Conservation (phyloP, 129 eudicot species). For the Scalesia atractyloides region DNA sequence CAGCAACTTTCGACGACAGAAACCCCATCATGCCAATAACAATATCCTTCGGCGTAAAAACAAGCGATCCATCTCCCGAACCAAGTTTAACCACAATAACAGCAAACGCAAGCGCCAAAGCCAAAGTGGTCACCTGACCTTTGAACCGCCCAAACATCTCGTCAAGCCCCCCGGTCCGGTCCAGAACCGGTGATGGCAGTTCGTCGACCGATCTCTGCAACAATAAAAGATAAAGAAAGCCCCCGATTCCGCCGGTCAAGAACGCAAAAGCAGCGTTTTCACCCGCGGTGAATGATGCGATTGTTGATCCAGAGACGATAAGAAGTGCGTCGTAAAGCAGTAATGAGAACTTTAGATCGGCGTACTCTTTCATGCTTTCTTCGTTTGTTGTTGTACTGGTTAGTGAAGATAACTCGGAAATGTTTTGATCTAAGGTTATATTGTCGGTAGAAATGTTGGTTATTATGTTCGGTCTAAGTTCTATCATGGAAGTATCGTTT, state of each 20-base stretch:
- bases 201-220: conserved; percentile 84
- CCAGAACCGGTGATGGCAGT: conserved; percentile 52
- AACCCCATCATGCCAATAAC: conserved; percentile 84
- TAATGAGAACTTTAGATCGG: conserved; percentile 73
- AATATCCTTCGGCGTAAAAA: conserved; percentile 57
- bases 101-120: conserved; percentile 53
- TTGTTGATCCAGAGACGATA: conserved; percentile 59
- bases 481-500: conserved; percentile 66
- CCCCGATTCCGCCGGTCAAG: conserved; percentile 69
- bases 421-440: conserved; percentile 20
- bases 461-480: conserved; percentile 63
- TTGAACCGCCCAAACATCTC: conserved; percentile 46
- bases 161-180: conserved; percentile 36
- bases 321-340: conserved; percentile 72
- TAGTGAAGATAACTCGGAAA: conserved; percentile 23
- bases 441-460: conserved; percentile 48
- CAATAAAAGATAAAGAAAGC: conserved; percentile 67
- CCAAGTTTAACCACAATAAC: conserved; percentile 48
- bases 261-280: conserved; percentile 69
- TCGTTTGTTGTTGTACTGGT: conserved; percentile 53
- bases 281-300: conserved; percentile 54
- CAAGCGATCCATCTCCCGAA: conserved; percentile 37
- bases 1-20: conserved; percentile 75
- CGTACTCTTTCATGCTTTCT: conserved; percentile 92
- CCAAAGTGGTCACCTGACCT: conserved; percentile 48